Conservation (phyloP, 2,329 filamentous ascomycete species). For the Gliomastix tumulicola region DNA sequence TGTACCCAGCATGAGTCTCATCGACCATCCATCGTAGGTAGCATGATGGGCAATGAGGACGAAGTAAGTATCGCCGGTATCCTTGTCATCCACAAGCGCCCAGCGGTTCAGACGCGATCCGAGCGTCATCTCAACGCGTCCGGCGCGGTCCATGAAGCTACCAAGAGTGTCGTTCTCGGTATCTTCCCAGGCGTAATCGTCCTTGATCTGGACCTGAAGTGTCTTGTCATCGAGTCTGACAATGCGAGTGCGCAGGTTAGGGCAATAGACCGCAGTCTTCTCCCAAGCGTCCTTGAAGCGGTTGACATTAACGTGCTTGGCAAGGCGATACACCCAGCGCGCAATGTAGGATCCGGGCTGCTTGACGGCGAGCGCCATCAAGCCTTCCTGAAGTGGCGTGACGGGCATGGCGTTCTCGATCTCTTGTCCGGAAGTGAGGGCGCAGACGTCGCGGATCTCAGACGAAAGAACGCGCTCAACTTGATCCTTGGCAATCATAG, state of each 20-base stretch:
- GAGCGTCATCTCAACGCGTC: constrained; percentile 1
- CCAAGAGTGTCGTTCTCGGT: neutral
- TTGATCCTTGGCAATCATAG: neutral
- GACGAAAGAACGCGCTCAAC: too few species aligned
- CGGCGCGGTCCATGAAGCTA: neutral
- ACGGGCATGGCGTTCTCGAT: constrained; percentile 24
- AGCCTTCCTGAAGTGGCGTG: constrained; percentile 25
- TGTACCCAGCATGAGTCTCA: neutral
- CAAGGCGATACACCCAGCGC: constrained; percentile 12
- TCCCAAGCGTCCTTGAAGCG: constrained; percentile 7
- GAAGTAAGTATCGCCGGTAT: constrained; percentile 7
- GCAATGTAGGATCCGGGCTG: constrained; percentile 22
- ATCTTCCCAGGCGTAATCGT: constrained; percentile 1
- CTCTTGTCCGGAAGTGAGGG: neutral
- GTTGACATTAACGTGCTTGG: constrained; percentile 7
- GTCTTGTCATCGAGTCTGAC: constrained; percentile 5
- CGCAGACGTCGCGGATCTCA: too few species aligned
- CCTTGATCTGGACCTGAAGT: constrained; percentile 6
- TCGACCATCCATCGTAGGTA: constrained; percentile 15
- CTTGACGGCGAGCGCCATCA: constrained; percentile 21
- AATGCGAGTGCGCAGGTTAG: constrained; percentile 8
- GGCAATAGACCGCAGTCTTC: neutral
- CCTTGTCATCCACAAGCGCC: neutral
- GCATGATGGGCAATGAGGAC: constrained; percentile 16
- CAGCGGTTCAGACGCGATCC: constrained; percentile 1